Conservation (phyloP, 2,329 filamentous ascomycete genomes). For the Colletotrichum melonis region DNA sequence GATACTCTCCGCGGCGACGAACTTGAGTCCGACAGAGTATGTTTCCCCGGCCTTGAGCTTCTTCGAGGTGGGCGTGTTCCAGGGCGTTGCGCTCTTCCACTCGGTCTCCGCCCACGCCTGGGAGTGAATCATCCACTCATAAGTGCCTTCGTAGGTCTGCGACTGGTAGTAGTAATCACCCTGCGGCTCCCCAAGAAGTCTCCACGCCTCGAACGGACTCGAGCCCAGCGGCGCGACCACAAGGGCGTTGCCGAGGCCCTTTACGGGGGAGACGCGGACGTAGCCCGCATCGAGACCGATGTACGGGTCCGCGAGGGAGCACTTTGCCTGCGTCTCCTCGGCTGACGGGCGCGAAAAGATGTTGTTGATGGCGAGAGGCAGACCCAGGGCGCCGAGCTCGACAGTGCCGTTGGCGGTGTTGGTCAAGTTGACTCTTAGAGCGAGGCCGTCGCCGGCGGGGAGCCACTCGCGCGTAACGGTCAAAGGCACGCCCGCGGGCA, state of each 20-base stretch:
- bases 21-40: conserved; percentile 61
- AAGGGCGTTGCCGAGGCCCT: conserved; percentile 62
- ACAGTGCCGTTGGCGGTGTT: conserved; percentile 54
- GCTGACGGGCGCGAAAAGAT: conserved; percentile 66
- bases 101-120: conserved; percentile 67
- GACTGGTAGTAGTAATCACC: conserved; percentile 55
- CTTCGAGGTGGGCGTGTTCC: conserved; percentile 65
- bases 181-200: conserved; percentile 61
- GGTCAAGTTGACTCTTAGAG: conserved; percentile 61
- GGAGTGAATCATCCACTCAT: conserved; percentile 68
- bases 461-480: conserved; percentile 65
- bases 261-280: conserved; percentile 62
- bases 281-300: conserved; percentile 70
- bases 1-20: conserved; percentile 56
- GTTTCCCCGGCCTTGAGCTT: conserved; percentile 56
- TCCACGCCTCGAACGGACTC: conserved; percentile 64
- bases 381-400: conserved; percentile 67
- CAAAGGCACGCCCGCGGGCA: conserved; percentile 50
- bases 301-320: conserved; percentile 68
- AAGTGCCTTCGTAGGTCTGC: conserved; percentile 70
- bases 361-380: conserved; percentile 71
- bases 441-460: conserved; percentile 59
- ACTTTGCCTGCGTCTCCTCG: conserved; percentile 59
- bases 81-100: conserved; percentile 60
- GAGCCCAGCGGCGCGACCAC: conserved; percentile 63